Base-by-base conservation (phyloP, 768 basidiomycete species). In the Paxillus rubicundulus region DNA sequence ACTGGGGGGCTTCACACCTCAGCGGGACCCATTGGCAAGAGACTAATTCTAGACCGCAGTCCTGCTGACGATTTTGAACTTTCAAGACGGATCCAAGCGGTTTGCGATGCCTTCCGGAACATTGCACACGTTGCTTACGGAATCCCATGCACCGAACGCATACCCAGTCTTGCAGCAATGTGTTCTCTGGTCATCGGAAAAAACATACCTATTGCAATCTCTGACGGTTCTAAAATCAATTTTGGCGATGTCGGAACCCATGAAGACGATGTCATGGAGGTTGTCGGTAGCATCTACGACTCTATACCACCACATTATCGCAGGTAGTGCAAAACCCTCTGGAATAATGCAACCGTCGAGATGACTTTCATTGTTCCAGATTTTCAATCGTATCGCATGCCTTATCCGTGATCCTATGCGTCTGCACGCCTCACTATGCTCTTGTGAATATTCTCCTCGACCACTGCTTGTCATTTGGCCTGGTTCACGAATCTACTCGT, bases 91-190 rank as follows among this genome's bases (percentile, higher is more conserved):
- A 73, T 84, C 9, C 73, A 81, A 60, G 78, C 78, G 13, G 73
- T 85, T 14, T 71, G 79, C n/a, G 79, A 80, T 54, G 76, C 77
- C 47, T 86, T 82, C 66, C 73, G 70, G 45, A 80, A 82, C 50
- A 62, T 84, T 40, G 68, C 78, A 3, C 58, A 76, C 33, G 76
- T 73, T 28, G 71, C 72, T 9, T 65, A 61, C 18, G 65, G 55
- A 50, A 50, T 42, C 21, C 34, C 41, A 49, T 50, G 45, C 37
- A 32, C 21, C 38, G 58, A 57, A 44, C 59, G 60, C 30, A 60
- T 74, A 13, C 68, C 70, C 20, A 67, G 72, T 47, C 68, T 84
- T 39, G 72, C 77, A 33, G 70, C 71, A 28, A 65, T 82, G 52
- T 83, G 82, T 48, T 68, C 77, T 4, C 68, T 68, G 4, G 60